Conservation (phyloP, 805 yeast species). For the Ogataea wickerhamii region DNA sequence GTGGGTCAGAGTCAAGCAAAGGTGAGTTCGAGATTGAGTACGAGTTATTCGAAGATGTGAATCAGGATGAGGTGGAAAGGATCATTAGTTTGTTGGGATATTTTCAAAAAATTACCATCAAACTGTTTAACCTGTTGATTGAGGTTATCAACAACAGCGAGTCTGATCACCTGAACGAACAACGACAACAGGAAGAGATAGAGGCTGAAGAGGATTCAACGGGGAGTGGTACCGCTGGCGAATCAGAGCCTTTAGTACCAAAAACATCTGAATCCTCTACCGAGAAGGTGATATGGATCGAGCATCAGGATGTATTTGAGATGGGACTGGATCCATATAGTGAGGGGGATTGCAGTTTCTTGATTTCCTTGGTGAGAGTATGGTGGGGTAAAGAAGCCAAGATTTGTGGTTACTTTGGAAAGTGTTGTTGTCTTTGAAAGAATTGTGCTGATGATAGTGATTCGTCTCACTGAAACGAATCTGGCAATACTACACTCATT, state of each 20-base stretch:
- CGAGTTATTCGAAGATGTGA: conserved; percentile 23
- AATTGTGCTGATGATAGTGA: neutral
- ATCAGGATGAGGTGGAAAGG: conserved; percentile 23
- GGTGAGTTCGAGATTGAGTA: conserved; percentile 39
- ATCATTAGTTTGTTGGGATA: conserved; percentile 42
- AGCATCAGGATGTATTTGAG: conserved; percentile 45
- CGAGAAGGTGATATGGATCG: conserved; percentile 27
- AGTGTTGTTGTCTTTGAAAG: conserved; percentile 31
- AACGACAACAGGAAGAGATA: conserved; percentile 6
- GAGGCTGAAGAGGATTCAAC: conserved; percentile 9
- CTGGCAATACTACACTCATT: no score
- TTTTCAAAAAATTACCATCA: conserved; percentile 47
- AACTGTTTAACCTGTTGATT: conserved; percentile 37
- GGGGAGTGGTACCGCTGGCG: conserved; percentile 10
- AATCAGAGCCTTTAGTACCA: conserved; percentile 7
- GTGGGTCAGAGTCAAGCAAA: conserved; percentile 45
- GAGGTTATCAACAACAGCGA: conserved; percentile 36
- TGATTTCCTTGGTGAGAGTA: conserved; percentile 37
- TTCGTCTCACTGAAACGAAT: no score
- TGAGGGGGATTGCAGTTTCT: conserved; percentile 41
- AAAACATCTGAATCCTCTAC: conserved; percentile 4
- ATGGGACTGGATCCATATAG: conserved; percentile 60
- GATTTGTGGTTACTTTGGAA: conserved; percentile 35
- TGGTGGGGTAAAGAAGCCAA: conserved; percentile 48
- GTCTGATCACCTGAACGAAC: conserved; percentile 17